phyloP scores from a whole-genome alignment of 805 yeast genomes.

The Candida silvatica region DNA sequence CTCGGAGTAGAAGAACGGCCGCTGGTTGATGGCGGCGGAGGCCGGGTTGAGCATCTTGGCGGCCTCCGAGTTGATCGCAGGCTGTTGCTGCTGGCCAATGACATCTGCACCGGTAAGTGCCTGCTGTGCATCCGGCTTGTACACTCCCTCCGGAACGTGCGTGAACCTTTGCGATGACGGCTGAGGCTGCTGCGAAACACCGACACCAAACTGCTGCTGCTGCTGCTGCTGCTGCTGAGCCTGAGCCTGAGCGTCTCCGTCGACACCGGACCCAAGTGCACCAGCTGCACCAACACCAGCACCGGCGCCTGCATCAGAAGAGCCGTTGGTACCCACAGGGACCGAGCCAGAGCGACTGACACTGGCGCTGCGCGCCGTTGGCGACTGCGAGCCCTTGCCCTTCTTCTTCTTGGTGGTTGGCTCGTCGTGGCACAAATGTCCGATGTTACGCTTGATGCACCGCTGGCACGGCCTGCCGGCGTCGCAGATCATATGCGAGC shows the following conservation, averaged over 20 bases:
- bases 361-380: slow-evolving; percentile 2
- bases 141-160: neutral
- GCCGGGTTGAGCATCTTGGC: slow-evolving; percentile 8
- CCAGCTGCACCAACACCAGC: too few species aligned
- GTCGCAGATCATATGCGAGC: slow-evolving; percentile 94
- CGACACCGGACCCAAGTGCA: too few species aligned
- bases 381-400: slow-evolving; percentile 3
- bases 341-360: too few species aligned
- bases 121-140: neutral
- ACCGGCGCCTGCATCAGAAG: too few species aligned
- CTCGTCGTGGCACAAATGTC: slow-evolving; percentile 79
- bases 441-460: slow-evolving; percentile 80
- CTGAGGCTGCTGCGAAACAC: neutral
- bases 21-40: slow-evolving; percentile 35
- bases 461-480: slow-evolving; percentile 68
- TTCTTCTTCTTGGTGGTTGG: slow-evolving; percentile 32
- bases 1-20: slow-evolving; percentile 79
- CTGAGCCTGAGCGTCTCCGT: neutral
- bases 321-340: neutral
- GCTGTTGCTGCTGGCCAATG: neutral
- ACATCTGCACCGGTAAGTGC: neutral
- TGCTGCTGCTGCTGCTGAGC: neutral
- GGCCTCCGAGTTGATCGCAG: neutral
- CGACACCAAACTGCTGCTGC: neutral
- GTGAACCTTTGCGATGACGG: too few species aligned